Evolutionary conservation across 2,329 filamentous ascomycete species (phyloP), one percentile per base, ranked within the genome.

Genomic region (Colletotrichum simmondsii): DNA sequence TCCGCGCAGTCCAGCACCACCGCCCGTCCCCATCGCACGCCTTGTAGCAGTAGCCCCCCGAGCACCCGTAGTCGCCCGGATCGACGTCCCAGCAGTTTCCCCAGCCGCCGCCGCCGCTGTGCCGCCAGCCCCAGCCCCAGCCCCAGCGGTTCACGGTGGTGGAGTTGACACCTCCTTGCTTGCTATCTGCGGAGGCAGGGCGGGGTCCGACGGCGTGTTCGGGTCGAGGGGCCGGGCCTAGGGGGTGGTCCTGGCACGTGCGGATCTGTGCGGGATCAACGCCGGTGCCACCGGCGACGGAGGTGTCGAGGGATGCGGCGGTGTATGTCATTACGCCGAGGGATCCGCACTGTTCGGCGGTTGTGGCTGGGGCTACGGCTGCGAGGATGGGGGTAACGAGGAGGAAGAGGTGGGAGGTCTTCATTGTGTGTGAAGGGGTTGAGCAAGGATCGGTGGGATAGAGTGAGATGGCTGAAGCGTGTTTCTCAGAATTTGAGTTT

Each of bases 291-390:
- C 37, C 37, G 37, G 37, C 37, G 37, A 3, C 46, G 26, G 19
- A 28, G 56, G 56, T 24, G 42, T 49, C 42, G 35, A 63, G 57
- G 19, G 32, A 42, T 4, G 58, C 59, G 2, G 49, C 66, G 35
- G 59, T 63, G 7, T 63, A 68, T 12, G 59, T 37, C 58, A 68
- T 63, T 3, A 68, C 35, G 16, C 66, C 59, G 26, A 68, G 59
- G n/a, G 24, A n/a, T 12, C 66, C 66, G 66, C 66, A 68, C 66
- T 57, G 30, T n/a, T 64, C 66, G 32, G 58, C 32, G 35, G 52
- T 30, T 3, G 28, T n/a, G 22, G 58, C 52, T 32, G 66, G 66
- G 8, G 66, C 59, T 5, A 68, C 59, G 6, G 26, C 66, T 4
- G 52, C 66, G 19, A 57, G 58, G 59, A 57, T 28, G 56, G 22